A percentile compares a stretch with the other conserved stretches of the same genome.
Evolutionary conservation across 352 stramenopile genomes (phyloP).

Genomic region (Phytophthora ohioensis): DNA sequence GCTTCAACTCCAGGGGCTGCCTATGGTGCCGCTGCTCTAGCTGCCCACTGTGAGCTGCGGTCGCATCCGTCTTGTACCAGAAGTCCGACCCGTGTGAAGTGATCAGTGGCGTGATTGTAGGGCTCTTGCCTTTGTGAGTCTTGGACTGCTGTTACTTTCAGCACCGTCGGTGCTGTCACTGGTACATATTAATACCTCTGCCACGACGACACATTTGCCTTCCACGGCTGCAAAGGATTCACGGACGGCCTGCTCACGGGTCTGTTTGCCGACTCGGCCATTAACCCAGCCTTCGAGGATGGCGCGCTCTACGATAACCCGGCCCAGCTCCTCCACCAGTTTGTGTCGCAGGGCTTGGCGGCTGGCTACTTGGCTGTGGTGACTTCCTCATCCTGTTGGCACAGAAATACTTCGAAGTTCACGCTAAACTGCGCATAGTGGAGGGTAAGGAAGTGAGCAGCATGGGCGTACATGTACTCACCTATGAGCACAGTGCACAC

Average conservation of each 20-base stretch:
- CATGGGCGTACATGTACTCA: constrained; percentile 51
- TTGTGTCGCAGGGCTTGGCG: constrained; percentile 56
- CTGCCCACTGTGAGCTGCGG: no score
- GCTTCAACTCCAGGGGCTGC: constrained; percentile 79
- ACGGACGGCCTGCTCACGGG: constrained; percentile 64
- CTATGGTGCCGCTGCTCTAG: constrained; percentile 55
- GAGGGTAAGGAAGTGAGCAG: constrained; percentile 80
- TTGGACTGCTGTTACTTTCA: constrained; percentile 73
- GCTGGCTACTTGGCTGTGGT: constrained; percentile 63
- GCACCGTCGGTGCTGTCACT: constrained; percentile 50
- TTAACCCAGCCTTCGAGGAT: constrained; percentile 55
- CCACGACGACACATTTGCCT: constrained; percentile 83
- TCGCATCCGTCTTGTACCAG: no score
- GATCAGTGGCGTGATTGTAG: no score
- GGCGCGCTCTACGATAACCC: constrained; percentile 56
- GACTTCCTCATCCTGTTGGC: constrained; percentile 69
- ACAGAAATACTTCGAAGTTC: constrained; percentile 71
- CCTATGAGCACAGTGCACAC: constrained; percentile 58
- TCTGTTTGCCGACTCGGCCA: constrained; percentile 58
- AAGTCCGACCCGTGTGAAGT: no score
- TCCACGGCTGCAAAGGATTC: constrained; percentile 72
- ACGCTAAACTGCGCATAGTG: constrained; percentile 52
- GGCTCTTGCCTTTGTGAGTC: constrained; percentile 69
- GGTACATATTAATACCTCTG: constrained; percentile 63
- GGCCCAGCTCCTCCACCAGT: constrained; percentile 53